A percentile compares a stretch with the other conserved stretches of the same genome.
These are phyloP conservation scores for Eragrostis nindensis DNA, from an alignment of 176 grass and related monocot genomes.

Conservation along the genomic window DNA sequence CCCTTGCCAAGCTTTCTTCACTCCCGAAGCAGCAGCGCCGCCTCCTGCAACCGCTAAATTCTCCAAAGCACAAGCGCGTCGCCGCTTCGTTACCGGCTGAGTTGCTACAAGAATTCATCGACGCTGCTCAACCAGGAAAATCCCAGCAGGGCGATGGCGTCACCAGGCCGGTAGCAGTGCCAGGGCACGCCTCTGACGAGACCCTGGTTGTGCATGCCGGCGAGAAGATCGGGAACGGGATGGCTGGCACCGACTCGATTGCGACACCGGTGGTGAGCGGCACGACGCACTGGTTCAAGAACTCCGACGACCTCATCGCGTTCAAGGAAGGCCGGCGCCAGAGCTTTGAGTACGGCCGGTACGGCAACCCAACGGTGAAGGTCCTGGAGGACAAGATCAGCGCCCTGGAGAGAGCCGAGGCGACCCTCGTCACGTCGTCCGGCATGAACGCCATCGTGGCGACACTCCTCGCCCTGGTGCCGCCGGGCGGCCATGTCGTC, in stretches of 20 bases:
- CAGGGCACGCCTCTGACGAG: constrained; percentile 54
- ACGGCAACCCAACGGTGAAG: constrained; percentile 74
- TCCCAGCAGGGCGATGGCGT: too few relatives aligned
- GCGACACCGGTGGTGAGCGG: constrained; percentile 73
- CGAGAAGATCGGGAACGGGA: constrained; percentile 56
- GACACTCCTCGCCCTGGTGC: constrained; percentile 61
- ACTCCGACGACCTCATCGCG: constrained; percentile 61
- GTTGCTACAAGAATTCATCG: not conserved
- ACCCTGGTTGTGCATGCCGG: constrained; percentile 84
- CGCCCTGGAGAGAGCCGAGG: constrained; percentile 74
- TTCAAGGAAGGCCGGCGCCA: constrained; percentile 79
- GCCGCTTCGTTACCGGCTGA: not conserved
- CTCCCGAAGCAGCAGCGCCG: not conserved
- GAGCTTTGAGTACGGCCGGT: constrained; percentile 80
- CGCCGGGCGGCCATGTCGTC: constrained; percentile 67
- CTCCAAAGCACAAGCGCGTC: constrained; percentile 13
- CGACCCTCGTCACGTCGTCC: constrained; percentile 70
- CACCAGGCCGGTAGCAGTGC: too few relatives aligned
- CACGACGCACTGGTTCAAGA: constrained; percentile 81
- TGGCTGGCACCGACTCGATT: constrained; percentile 54
- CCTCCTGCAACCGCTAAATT: not conserved
- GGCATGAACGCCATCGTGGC: constrained; percentile 89
- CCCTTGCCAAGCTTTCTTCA: too few relatives aligned
- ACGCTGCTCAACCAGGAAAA: too few relatives aligned
- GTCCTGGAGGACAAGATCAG: constrained; percentile 84